Evolutionary conservation across 306 rosid species (phyloP).

Genomic region (Vigna nakashimae): DNA sequence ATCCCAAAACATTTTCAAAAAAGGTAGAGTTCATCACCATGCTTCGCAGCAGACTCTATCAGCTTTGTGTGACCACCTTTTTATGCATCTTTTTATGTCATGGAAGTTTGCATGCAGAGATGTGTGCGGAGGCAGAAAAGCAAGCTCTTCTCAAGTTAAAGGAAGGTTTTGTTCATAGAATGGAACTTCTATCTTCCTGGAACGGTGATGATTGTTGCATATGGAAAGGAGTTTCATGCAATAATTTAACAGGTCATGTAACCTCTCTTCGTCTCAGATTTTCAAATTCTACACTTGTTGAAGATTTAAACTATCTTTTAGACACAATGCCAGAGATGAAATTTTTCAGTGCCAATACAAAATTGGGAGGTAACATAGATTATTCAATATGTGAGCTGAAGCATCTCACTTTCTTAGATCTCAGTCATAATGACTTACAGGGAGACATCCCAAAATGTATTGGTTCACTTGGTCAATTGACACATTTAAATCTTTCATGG

Average conservation of each 20-base stretch:
- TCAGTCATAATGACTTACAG: background rate
- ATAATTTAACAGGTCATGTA: conserved; percentile 37
- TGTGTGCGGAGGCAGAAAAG: background rate
- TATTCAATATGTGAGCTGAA: conserved; percentile 34
- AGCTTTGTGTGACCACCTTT: background rate
- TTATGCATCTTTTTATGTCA: conserved; percentile 1
- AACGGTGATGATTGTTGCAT: conserved; percentile 36
- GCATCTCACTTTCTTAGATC: conserved; percentile 30
- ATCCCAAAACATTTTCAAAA: background rate
- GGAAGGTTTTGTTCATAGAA: background rate
- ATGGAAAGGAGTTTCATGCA: conserved; percentile 40
- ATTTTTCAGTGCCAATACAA: too few species aligned
- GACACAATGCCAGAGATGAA: too few species aligned
- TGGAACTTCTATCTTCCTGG: background rate
- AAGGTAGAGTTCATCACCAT: too few species aligned
- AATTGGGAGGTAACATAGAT: background rate
- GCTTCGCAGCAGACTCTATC: background rate
- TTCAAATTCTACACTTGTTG: background rate
- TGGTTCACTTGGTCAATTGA: conserved; percentile 40
- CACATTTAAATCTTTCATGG: background rate
- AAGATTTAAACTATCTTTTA: background rate
- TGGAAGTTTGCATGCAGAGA: background rate
- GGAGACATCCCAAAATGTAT: conserved; percentile 44
- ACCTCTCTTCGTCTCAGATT: background rate
- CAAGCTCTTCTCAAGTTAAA: conserved; percentile 11